Conservation (phyloP, 768 basidiomycete genomes). For the Rhizopogon vinicolor region DNA sequence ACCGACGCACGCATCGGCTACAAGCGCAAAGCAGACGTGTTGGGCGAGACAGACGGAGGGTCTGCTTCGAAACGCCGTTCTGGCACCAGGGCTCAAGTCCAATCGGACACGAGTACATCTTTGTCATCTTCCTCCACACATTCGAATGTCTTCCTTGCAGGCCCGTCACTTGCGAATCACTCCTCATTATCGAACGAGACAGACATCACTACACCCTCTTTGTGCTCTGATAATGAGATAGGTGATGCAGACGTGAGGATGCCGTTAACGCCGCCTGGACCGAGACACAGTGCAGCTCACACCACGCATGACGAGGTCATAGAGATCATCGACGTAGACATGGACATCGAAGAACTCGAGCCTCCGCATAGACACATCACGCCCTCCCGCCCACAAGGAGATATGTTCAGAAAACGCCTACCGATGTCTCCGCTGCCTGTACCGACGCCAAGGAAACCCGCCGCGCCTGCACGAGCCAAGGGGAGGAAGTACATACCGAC, state of each 20-base stretch:
- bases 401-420: conserved; percentile 54
- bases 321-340: conserved; percentile 35
- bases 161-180: neutral
- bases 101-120: neutral
- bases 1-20: neutral
- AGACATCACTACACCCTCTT: conserved; percentile 56
- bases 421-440: conserved; percentile 63
- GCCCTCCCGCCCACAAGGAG: conserved; percentile 14
- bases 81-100: neutral
- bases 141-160: neutral
- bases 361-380: conserved; percentile 5
- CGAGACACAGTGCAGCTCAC: conserved; percentile 16
- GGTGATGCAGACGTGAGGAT: conserved; percentile 41
- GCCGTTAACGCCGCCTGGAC: conserved; percentile 47
- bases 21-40: neutral
- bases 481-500: neutral
- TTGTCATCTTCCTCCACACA: neutral
- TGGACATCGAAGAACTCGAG: conserved; percentile 16
- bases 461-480: conserved; percentile 46
- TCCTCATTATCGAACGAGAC: conserved; percentile 26
- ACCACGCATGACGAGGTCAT: conserved; percentile 4
- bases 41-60: neutral
- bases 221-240: conserved; percentile 69
- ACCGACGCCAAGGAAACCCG: conserved; percentile 47
- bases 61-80: neutral